Conservation (phyloP, 2,329 filamentous ascomycete species). For the Decorospora gaudefroyi region DNA sequence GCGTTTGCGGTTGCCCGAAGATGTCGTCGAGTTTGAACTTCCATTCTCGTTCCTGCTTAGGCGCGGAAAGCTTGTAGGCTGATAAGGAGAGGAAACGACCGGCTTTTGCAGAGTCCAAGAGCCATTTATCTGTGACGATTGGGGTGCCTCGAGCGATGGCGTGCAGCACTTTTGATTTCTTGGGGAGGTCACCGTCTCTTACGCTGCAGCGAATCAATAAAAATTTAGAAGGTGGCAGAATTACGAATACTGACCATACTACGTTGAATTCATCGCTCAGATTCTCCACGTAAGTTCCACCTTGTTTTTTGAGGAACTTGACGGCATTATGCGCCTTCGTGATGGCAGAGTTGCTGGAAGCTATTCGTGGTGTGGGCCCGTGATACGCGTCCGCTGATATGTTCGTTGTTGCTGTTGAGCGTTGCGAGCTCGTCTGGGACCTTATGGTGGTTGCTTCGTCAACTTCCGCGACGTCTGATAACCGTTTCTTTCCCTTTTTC, state of each 20-base stretch:
- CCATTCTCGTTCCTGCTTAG: constrained; percentile 48
- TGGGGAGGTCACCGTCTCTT: constrained; percentile 46
- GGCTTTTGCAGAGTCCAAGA: constrained; percentile 47
- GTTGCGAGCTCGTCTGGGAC: constrained; percentile 28
- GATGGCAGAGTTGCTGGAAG: constrained; percentile 43
- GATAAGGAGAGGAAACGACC: constrained; percentile 44
- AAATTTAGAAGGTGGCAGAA: neutral
- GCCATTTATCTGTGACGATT: constrained; percentile 56
- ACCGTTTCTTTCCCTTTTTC: constrained; percentile 20
- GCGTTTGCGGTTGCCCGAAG: constrained; percentile 41
- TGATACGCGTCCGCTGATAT: constrained; percentile 28
- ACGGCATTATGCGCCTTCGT: constrained; percentile 26
- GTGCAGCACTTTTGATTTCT: constrained; percentile 53
- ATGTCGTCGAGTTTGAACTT: constrained; percentile 43
- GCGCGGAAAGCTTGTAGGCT: constrained; percentile 42
- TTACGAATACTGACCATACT: constrained; percentile 36
- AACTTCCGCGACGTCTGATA: constrained; percentile 2
- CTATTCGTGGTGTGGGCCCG: constrained; percentile 35
- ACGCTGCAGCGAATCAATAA: constrained; percentile 42
- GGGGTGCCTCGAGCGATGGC: constrained; percentile 51
- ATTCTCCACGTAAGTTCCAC: constrained; percentile 35
- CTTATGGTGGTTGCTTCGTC: constrained; percentile 18
- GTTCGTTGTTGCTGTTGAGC: constrained; percentile 14
- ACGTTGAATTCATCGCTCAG: constrained; percentile 42
- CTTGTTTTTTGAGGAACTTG: constrained; percentile 45